Evolutionary conservation across 352 stramenopile genomes (phyloP), one percentile per base, ranked within the genome.

Genomic region (Phytophthora sansomeana): DNA sequence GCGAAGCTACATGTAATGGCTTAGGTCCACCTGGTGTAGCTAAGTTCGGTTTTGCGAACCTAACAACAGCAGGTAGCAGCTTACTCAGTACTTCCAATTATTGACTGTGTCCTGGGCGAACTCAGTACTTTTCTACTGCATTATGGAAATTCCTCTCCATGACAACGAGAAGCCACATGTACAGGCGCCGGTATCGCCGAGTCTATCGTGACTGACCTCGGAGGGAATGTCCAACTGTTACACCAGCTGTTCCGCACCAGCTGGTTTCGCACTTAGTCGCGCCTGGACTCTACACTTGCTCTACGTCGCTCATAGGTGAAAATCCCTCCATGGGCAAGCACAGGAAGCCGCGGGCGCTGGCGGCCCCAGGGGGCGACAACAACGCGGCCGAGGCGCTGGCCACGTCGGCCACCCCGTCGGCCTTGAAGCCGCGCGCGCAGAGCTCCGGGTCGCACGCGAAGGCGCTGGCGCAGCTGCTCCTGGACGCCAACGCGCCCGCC

Each of bases 401-500:
- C 17, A 10, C 24, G 6, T 7, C 39, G 11, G 39, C 17, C 26
- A 5, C 24, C 28, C n/a, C 28, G 17, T 11, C 24, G 26, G 29
- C 46, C 32, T 28, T 39, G 9, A 47, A 47, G 35, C 6, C n/a
- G 28, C n/a, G 39, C 39, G 39, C 53, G 19, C 48, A 52, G 28
- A 67, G 50, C 56, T 44, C 56, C 50, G 64, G 53, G 10, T 53
- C 63, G 36, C 63, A 69, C 28, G 59, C 38, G 7, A 53, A 69
- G 39, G 53, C 66, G 35, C 53, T 74, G 11, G 59, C 59, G 2
- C 59, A 60, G 33, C 48, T 95, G 39, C 76, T 95, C 5, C 44
- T 88, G 47, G 84, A 81, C 30, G 83, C 87, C 16, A 89, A 88
- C 54, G 78, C 80, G 52, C 80, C 85, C 1, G 85, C 89, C 13